A percentile compares a stretch with the other conserved stretches of the same genome.
Conservation (phyloP, 2,329 filamentous ascomycete genomes). For the Aspergillus thermomutatus region DNA sequence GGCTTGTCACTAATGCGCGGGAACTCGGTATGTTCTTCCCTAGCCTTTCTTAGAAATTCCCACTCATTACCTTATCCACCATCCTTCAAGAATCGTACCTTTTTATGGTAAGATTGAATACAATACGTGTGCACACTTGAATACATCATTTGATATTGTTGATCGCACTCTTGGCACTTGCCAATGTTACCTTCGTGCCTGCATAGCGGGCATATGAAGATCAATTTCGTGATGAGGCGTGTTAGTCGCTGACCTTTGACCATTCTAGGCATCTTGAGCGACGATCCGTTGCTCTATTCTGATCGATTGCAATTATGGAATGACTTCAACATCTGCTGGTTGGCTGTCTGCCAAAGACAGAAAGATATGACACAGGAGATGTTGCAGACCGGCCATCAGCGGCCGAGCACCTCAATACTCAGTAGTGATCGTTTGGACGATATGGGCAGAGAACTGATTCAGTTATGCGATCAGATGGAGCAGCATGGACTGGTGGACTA, state of each 20-base stretch:
- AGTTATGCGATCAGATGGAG: constrained; percentile 81
- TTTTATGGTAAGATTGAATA: background rate
- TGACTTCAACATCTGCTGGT: constrained; percentile 92
- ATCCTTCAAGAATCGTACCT: background rate
- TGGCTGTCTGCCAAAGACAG: constrained; percentile 77
- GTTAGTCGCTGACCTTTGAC: background rate
- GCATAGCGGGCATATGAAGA: background rate
- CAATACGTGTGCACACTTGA: background rate
- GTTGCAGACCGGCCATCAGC: constrained; percentile 57
- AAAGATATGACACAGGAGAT: constrained; percentile 65
- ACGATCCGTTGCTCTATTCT: constrained; percentile 71
- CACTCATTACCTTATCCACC: background rate
- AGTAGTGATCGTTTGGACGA: constrained; percentile 66
- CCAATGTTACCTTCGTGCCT: background rate
- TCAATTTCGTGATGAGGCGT: background rate
- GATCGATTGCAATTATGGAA: constrained; percentile 85
- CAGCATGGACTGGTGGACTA: constrained; percentile 95
- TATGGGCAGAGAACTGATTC: constrained; percentile 78
- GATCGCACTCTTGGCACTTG: background rate
- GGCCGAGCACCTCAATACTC: constrained; percentile 61
- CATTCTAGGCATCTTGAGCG: constrained; percentile 70
- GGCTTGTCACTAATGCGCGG: constrained; percentile 63
- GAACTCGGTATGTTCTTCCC: constrained; percentile 57
- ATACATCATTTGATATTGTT: background rate
- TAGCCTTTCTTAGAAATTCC: constrained; percentile 18